phyloP scores from a whole-genome alignment of 192 early-diverging fungal species.

The Coemansia sp. region DNA sequence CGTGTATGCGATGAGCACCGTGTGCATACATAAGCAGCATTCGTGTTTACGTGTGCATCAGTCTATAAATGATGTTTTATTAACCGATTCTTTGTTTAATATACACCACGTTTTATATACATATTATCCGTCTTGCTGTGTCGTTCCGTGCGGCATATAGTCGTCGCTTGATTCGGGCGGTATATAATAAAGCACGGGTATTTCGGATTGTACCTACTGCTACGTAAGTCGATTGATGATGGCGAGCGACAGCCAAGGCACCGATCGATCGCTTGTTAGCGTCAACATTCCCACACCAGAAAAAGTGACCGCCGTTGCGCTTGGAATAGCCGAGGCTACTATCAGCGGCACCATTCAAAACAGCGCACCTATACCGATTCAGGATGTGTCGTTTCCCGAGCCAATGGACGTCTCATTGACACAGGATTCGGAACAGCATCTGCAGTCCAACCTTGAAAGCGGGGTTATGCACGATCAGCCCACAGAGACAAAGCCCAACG shows the following conservation, averaged over 20 bases:
- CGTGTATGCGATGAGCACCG: neutral
- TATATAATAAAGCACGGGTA: neutral
- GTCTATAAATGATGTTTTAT: neutral
- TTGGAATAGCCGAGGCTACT: constrained; percentile 1
- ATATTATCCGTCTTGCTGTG: neutral
- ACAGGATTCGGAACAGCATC: neutral
- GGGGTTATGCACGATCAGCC: neutral
- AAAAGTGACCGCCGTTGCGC: constrained; percentile 24
- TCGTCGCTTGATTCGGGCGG: neutral
- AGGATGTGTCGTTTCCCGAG: neutral
- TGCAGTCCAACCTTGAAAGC: neutral
- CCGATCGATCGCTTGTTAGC: constrained; percentile 20
- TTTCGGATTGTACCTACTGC: neutral
- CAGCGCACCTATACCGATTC: neutral
- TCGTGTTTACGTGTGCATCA: neutral
- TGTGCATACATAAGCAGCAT: neutral
- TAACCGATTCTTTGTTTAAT: constrained; percentile 4
- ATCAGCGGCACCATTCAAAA: neutral
- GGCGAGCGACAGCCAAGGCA: constrained; percentile 30
- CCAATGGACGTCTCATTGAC: neutral
- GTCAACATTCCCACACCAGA: constrained; percentile 39
- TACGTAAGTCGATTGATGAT: neutral
- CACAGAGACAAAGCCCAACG: constrained; percentile 11
- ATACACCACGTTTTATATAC: neutral
- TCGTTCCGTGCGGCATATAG: neutral